Percentiles rank a stretch among this genome's conserved stretches.
These are phyloP conservation scores for Collybiopsis luxurians DNA, from an alignment of 768 basidiomycete species.

Conservation along the genomic window DNA sequence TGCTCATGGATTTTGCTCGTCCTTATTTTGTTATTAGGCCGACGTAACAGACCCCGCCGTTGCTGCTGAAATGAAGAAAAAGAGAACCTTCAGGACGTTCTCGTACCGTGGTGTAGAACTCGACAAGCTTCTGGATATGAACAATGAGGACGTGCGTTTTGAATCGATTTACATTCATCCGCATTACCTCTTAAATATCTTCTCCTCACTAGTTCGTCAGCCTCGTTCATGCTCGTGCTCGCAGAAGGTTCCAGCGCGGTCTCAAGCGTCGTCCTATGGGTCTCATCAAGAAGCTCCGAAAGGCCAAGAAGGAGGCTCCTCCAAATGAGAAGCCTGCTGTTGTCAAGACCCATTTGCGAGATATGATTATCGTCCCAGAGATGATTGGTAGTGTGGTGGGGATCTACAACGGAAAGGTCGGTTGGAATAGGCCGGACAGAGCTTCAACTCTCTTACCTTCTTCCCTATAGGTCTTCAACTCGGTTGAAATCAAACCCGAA, in stretches of 20 bases:
- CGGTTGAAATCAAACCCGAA: conserved; percentile 99
- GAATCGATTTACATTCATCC: not conserved
- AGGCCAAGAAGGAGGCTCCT: conserved; percentile 99
- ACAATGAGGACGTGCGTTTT: conserved; percentile 85
- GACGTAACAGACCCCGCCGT: conserved; percentile 90
- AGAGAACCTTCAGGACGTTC: conserved; percentile 98
- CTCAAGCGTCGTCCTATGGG: conserved; percentile 98
- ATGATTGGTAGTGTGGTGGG: conserved; percentile 99
- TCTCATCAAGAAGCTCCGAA: conserved; percentile 98
- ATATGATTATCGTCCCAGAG: conserved; percentile 99
- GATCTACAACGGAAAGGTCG: conserved; percentile 96
- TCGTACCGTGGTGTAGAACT: conserved; percentile 98
- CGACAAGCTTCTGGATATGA: conserved; percentile 95
- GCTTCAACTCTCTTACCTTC: not conserved
- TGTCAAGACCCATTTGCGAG: conserved; percentile 98
- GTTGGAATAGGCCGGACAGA: conserved; percentile 12
- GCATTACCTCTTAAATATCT: not conserved
- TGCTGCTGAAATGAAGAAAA: conserved; percentile 98
- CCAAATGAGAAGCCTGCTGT: conserved; percentile 98
- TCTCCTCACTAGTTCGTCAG: conserved; percentile 26
- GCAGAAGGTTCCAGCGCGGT: conserved; percentile 97
- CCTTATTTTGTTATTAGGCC: conserved; percentile 47
- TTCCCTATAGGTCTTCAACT: conserved; percentile 73
- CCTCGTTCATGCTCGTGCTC: conserved; percentile 98
- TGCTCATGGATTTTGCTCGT: not conserved